These are phyloP conservation scores for Trametes pubescens DNA, from an alignment of 1,284 basidiomycete genomes.

Conservation along the genomic window DNA sequence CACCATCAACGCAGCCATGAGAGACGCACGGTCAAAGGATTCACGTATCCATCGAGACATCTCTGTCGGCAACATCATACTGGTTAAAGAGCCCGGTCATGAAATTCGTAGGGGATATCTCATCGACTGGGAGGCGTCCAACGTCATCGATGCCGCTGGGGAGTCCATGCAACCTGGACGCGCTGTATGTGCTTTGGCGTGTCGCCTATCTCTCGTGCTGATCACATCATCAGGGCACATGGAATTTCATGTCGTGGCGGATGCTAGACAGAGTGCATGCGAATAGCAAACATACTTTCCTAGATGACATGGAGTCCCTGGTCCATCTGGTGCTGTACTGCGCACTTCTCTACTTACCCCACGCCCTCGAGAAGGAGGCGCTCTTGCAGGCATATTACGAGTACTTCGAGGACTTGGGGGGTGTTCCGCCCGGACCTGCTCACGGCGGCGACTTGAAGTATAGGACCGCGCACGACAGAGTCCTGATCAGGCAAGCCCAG, in stretches of 20 bases:
- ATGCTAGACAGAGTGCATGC: neutral
- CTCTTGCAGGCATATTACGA: neutral
- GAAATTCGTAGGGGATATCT: constrained; percentile 18
- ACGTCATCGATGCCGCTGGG: constrained; percentile 3
- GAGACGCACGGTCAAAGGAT: constrained; percentile 1
- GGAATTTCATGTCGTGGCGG: constrained; percentile 18
- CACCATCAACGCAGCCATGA: neutral
- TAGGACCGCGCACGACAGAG: too few species aligned
- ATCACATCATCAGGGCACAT: constrained; percentile 7
- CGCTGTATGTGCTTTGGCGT: neutral
- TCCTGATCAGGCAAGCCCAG: neutral
- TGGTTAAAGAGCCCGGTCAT: constrained; percentile 12
- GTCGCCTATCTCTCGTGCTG: neutral
- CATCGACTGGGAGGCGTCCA: constrained; percentile 27
- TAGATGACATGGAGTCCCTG: constrained; percentile 29
- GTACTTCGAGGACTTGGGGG: neutral
- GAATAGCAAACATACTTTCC: neutral
- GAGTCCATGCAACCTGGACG: neutral
- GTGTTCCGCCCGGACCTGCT: neutral
- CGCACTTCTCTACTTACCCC: constrained; percentile 20
- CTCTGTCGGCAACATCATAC: constrained; percentile 25
- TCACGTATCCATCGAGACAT: constrained; percentile 24
- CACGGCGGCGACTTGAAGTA: constrained; percentile 17
- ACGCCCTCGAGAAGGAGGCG: neutral
- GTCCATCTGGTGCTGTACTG: constrained; percentile 27